Base-by-base conservation (phyloP, 805 yeast genomes). In the Wickerhamomyces mucosus region DNA sequence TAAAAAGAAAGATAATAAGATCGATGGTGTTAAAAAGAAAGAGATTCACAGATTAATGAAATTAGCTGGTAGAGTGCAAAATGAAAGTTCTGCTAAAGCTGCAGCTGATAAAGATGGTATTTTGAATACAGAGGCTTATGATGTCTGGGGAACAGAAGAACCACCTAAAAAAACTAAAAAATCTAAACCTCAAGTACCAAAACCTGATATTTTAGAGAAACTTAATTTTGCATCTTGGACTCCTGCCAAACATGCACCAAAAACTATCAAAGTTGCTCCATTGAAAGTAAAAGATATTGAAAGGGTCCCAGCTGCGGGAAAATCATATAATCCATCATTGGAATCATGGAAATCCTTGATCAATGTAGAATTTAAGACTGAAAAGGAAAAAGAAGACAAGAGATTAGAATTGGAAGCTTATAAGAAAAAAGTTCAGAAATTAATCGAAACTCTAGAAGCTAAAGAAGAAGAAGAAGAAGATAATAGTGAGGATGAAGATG, bases 311-410 rank as follows among this genome's bases (percentile, higher is more conserved):
- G 78, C 78, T 45, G 92, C 78, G 2, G 97, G 97, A 34, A 82
- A 80, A 53, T 88, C 97, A 3, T 92, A 85, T 51, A 92, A 92
- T 51, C 98, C 98, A 17, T 69, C 89, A 10, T 63, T 77, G 41
- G 80, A 78, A 34, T 73, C 81, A 18, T 92, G 98, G 98, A 74
- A 75, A 45, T 57, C 55, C 14, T 65, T 88, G 43, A 71, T 92
- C 32, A 61, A 71, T 32, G 61, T 65, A 33, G 96, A 86, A 56
- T 78, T 67, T 44, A 65, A 53, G 32, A 62, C 65, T 33, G 94
- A 85, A 48, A 72, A 74, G 47, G 65, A 70, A 30, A 69, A 65
- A 34, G 96, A 84, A 45, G 72, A 74, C 37, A 67, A 73, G 46
- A 69, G 80, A 46, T 55, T 69, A 33, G 65, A 67, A 33, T 62